phyloP scores from a whole-genome alignment of 2,329 filamentous ascomycete species.

The Alternaria metachromatica region DNA sequence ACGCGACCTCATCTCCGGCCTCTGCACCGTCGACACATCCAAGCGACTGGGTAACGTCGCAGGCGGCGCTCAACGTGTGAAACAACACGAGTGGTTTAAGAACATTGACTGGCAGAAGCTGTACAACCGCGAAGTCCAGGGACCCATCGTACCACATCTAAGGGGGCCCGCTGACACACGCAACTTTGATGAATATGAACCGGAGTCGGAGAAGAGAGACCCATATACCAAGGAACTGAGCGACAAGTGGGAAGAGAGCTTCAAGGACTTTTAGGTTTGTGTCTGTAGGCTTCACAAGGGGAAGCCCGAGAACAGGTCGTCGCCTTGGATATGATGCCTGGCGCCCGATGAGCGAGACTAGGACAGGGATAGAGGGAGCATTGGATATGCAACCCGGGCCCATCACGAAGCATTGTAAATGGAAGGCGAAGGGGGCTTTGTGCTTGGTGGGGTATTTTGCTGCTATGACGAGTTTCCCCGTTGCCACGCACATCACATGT shows the following conservation, averaged over 20 bases:
- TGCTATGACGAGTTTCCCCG: neutral
- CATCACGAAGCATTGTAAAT: neutral
- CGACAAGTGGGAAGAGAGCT: slow-evolving; percentile 72
- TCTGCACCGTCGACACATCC: slow-evolving; percentile 81
- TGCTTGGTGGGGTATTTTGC: neutral
- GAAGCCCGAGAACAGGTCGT: neutral
- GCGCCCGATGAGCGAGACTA: neutral
- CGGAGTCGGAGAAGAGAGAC: slow-evolving; percentile 70
- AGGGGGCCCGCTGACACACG: slow-evolving; percentile 75
- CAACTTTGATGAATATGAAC: slow-evolving; percentile 85
- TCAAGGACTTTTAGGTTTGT: slow-evolving; percentile 68
- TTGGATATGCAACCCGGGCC: neutral
- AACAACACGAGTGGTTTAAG: slow-evolving; percentile 77
- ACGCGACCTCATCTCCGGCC: slow-evolving; percentile 74
- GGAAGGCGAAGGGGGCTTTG: neutral
- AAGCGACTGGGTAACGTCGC: slow-evolving; percentile 79
- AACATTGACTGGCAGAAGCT: slow-evolving; percentile 77
- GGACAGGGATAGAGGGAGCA: neutral
- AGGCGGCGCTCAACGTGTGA: slow-evolving; percentile 74
- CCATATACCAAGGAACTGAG: slow-evolving; percentile 73
- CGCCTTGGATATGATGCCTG: neutral
- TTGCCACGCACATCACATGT: neutral
- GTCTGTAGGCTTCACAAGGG: neutral
- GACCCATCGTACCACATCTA: slow-evolving; percentile 78
- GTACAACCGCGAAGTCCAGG: slow-evolving; percentile 67